Conservation (phyloP, 2,329 filamentous ascomycete genomes). For the Colletotrichum melonis region DNA sequence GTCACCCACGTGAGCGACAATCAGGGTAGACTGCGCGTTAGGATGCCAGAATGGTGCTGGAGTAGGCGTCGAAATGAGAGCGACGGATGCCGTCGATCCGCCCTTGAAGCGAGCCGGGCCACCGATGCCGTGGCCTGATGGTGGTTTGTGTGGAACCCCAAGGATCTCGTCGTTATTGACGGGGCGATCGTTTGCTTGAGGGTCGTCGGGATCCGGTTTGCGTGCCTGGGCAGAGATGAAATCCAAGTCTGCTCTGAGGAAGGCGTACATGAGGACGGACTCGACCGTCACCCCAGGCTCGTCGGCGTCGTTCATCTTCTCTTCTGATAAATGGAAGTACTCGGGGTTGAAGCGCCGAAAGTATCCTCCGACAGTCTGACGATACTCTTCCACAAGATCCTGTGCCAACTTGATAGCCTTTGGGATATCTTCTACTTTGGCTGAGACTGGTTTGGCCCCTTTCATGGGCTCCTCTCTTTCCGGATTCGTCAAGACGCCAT, state of each 20-base stretch:
- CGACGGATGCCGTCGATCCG: conserved; percentile 91
- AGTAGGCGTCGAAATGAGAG: conserved; percentile 90
- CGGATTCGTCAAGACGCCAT: conserved; percentile 48
- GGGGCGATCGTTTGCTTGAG: conserved; percentile 77
- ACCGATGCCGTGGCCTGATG: conserved; percentile 74
- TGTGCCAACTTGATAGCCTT: conserved; percentile 77
- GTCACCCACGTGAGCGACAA: conserved; percentile 93
- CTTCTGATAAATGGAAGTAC: conserved; percentile 68
- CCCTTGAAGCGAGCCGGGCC: conserved; percentile 86
- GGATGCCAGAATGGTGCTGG: conserved; percentile 97
- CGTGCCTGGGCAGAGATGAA: conserved; percentile 91
- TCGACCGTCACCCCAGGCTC: conserved; percentile 71
- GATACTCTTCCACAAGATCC: conserved; percentile 81
- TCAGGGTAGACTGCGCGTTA: conserved; percentile 81
- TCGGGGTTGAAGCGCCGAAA: conserved; percentile 90
- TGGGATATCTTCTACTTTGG: conserved; percentile 64
- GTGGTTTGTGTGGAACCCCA: conserved; percentile 66
- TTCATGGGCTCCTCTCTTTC: conserved; percentile 50
- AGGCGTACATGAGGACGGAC: conserved; percentile 88
- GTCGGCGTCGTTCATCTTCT: conserved; percentile 24
- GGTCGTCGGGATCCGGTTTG: conserved; percentile 80
- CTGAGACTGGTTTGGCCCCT: conserved; percentile 57
- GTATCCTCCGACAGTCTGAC: conserved; percentile 89
- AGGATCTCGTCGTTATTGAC: conserved; percentile 89
- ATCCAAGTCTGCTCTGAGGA: conserved; percentile 92